Evolutionary conservation across 305 asterid species (phyloP), one percentile per base, ranked within the genome.

Genomic region (Andrographis paniculata): DNA sequence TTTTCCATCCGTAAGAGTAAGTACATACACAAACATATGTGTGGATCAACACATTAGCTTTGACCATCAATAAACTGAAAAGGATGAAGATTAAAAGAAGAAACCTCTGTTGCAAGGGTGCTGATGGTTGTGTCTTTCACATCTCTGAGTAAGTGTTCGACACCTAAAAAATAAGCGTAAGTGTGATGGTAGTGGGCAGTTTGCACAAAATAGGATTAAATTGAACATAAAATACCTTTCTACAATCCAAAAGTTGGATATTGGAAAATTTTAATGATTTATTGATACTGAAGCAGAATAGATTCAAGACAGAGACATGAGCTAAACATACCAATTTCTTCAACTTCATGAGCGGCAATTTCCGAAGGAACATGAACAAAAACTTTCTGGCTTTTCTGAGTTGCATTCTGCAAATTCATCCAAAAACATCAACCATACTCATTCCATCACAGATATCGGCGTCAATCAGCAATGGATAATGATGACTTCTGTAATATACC

Each of bases 271-370:
- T n/a, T n/a, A n/a, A n/a, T n/a, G n/a, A n/a, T n/a, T n/a, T n/a
- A 45, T 56, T 36, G 30, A 53, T 15, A 33, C 8, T 6, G n/a
- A 11, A 33, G 30, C 23, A 14, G 31, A 41, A 24, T 24, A 45
- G 27, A 50, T 53, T 19, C 28, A 56, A 42, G 52, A 61, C 20
- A 37, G 53, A 42, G 41, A 50, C 40, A 18, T 2, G n/a, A 33
- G 36, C 38, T 45, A 23, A 33, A 19, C 65, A n/a, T 74, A 88
- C 97, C 97, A 22, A 88, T 88, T 82, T 88, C 95, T 75, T 88
- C 97, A 49, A 87, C 97, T 73, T 87, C 97, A 61, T 87, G 94
- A 45, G 96, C 96, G 50, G 96, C 96, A 22, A 87, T 87, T 74
- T 83, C 96, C 9, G 96, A 87, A 56, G 95, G 85, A 60, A 74